Conservation (phyloP, 495 filamentous ascomycete genomes). For the Aspergillus heteromorphus region DNA sequence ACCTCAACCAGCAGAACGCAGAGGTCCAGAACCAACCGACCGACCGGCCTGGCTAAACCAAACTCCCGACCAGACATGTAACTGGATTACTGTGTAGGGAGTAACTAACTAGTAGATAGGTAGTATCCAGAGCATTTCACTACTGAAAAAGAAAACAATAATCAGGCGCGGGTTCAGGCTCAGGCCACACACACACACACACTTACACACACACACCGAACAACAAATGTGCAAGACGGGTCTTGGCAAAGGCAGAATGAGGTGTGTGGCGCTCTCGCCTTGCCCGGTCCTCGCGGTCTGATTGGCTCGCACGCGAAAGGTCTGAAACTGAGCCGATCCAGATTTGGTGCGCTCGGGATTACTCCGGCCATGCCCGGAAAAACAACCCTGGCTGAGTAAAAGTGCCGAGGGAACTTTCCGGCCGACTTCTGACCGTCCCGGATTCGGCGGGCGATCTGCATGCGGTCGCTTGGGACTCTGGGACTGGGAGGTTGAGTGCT, state of each 20-base stretch:
- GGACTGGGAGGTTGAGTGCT: no score
- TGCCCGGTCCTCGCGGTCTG: background rate
- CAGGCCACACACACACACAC: background rate
- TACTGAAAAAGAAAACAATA: background rate
- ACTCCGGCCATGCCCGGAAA: conserved; percentile 19
- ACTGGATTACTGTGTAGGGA: background rate
- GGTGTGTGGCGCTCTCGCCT: conserved; percentile 15
- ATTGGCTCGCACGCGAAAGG: conserved; percentile 12
- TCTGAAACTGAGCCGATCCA: conserved; percentile 13
- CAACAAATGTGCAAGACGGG: background rate
- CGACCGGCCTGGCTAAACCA: no score
- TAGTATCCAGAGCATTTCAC: no score
- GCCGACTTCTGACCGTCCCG: conserved; percentile 5
- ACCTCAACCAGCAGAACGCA: no score
- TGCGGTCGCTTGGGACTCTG: background rate
- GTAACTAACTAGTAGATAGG: no score
- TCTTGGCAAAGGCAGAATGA: conserved; percentile 6
- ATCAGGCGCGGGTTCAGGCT: conserved; percentile 2
- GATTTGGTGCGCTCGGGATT: conserved; percentile 27
- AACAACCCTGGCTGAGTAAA: conserved; percentile 13
- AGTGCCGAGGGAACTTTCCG: conserved; percentile 14
- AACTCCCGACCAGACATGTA: background rate
- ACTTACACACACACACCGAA: background rate
- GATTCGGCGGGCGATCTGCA: conserved; percentile 12
- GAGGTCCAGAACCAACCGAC: no score